Percentiles rank a stretch among this genome's conserved stretches.
phyloP scores from a whole-genome alignment of 179 eudicot species.

The Amaranthus tricolor region DNA sequence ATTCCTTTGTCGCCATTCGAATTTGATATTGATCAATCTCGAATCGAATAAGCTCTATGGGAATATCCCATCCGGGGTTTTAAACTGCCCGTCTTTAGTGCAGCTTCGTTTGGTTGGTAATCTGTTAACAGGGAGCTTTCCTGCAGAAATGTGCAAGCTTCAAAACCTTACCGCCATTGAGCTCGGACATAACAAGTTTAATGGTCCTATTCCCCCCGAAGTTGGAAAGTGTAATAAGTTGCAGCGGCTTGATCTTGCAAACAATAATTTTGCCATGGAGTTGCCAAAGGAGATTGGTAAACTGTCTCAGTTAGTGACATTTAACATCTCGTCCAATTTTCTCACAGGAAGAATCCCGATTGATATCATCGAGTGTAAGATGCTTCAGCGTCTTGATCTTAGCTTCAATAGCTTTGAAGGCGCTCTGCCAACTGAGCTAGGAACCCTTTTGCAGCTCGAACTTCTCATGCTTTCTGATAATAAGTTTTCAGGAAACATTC shows the following conservation, averaged over 20 bases:
- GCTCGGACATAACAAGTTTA: constrained; percentile 70
- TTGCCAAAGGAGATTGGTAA: constrained; percentile 79
- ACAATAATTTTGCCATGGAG: constrained; percentile 54
- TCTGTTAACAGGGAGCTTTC: constrained; percentile 60
- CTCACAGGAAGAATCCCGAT: constrained; percentile 63
- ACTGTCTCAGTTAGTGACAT: constrained; percentile 54
- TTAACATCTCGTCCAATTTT: constrained; percentile 68
- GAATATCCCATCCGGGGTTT: constrained; percentile 59
- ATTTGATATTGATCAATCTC: constrained; percentile 61
- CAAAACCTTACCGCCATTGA: constrained; percentile 67
- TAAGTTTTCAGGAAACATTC: constrained; percentile 64
- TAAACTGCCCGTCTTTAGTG: constrained; percentile 57
- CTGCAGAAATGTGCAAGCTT: constrained; percentile 61
- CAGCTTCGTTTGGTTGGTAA: constrained; percentile 69
- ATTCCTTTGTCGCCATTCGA: constrained; percentile 53
- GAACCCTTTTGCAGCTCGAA: constrained; percentile 66
- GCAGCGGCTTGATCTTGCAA: constrained; percentile 80
- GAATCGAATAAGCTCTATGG: constrained; percentile 66
- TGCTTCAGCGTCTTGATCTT: constrained; percentile 83
- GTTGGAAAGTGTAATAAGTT: constrained; percentile 62
- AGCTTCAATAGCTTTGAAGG: constrained; percentile 59
- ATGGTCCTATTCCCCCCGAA: constrained; percentile 64
- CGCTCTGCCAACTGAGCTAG: constrained; percentile 57
- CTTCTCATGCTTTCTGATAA: constrained; percentile 79
- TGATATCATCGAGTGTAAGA: constrained; percentile 65